phyloP scores from a whole-genome alignment of 225 moss, liverwort and hornwort genomes.

The Climacium dendroides region DNA sequence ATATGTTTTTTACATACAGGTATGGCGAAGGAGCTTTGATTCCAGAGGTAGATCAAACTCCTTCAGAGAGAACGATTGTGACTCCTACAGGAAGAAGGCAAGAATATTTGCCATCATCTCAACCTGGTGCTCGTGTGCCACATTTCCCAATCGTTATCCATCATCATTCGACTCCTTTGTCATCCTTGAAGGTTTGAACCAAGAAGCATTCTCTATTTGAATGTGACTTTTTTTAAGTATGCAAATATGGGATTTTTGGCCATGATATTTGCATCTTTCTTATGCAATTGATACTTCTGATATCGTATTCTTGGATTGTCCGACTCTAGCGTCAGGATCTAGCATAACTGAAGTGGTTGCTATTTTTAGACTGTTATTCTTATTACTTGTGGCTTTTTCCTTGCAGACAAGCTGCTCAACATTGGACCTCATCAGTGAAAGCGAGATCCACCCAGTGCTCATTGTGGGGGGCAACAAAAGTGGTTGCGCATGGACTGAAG shows the following conservation, averaged over 20 bases:
- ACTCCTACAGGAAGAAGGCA: slow-evolving; percentile 41
- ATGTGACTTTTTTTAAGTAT: background rate
- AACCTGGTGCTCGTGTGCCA: slow-evolving; percentile 67
- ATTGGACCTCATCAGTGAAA: slow-evolving; percentile 51
- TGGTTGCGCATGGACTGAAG: slow-evolving; percentile 56
- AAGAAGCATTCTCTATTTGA: background rate
- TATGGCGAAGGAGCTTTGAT: slow-evolving; percentile 60
- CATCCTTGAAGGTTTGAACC: slow-evolving; percentile 30
- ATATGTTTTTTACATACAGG: slow-evolving; percentile 5
- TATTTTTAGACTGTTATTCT: background rate
- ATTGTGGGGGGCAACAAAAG: slow-evolving; percentile 46
- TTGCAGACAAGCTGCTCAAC: slow-evolving; percentile 39
- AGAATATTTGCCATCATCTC: slow-evolving; percentile 65
- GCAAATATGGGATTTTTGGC: background rate
- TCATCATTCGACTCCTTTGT: background rate
- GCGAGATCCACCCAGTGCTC: slow-evolving; percentile 33
- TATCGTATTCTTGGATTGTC: background rate
- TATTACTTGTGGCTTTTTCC: background rate
- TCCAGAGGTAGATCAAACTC: slow-evolving; percentile 7
- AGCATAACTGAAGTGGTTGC: background rate
- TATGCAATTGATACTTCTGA: background rate
- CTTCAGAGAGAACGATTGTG: background rate
- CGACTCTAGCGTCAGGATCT: background rate
- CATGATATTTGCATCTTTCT: background rate
- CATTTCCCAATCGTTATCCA: slow-evolving; percentile 36